phyloP scores from a whole-genome alignment of 495 filamentous ascomycete species.

The Parmelia sp. region DNA sequence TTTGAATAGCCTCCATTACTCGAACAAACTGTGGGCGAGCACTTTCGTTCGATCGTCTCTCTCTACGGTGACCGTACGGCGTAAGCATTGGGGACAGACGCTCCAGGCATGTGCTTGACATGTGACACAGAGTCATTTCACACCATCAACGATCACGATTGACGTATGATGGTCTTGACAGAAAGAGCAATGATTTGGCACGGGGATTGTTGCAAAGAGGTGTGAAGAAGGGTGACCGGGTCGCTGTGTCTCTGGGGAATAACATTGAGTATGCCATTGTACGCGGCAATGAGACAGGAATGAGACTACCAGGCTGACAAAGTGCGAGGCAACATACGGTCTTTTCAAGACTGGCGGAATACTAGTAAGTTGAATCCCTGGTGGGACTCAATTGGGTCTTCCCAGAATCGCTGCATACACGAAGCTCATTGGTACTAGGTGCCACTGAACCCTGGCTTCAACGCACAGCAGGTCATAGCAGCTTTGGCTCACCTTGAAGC shows the following conservation, averaged over 20 bases:
- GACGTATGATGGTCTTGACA: conserved; percentile 70
- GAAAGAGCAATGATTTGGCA: conserved; percentile 69
- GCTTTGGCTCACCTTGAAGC: conserved; percentile 72
- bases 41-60: conserved; percentile 67
- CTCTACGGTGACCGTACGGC: conserved; percentile 69
- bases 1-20: conserved; percentile 53
- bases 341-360: conserved; percentile 90
- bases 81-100: conserved; percentile 37
- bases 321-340: conserved; percentile 63
- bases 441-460: conserved; percentile 90
- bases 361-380: conserved; percentile 44
- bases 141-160: conserved; percentile 56
- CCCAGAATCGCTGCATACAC: too few species aligned
- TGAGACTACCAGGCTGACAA: conserved; percentile 20
- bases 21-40: conserved; percentile 69
- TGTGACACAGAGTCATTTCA: conserved; percentile 51
- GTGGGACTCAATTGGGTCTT: background rate
- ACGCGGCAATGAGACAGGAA: conserved; percentile 24
- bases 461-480: conserved; percentile 64
- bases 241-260: conserved; percentile 83
- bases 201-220: conserved; percentile 65
- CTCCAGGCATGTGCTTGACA: background rate
- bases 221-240: conserved; percentile 76
- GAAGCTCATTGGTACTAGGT: conserved; percentile 42
- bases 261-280: conserved; percentile 72